Percentiles rank a stretch among this genome's conserved stretches.
These are phyloP conservation scores for Colletotrichum tamarilloi DNA, from an alignment of 2,329 filamentous ascomycete genomes.

Conservation along the genomic window DNA sequence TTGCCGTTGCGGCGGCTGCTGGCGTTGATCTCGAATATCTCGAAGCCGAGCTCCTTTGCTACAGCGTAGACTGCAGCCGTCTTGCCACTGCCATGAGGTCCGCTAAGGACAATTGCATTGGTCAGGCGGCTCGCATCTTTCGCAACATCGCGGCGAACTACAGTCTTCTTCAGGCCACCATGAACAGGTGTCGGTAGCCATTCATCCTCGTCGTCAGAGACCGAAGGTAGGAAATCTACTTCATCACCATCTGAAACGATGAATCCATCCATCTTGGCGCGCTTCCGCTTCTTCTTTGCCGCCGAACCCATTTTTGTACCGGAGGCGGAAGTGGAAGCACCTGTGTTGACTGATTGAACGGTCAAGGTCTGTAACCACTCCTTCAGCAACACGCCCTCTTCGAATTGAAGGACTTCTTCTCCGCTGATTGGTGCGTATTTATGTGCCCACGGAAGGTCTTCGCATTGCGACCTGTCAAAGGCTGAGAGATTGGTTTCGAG, in stretches of 20 bases:
- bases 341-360: conserved; percentile 80
- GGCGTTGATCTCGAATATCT: conserved; percentile 94
- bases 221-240: conserved; percentile 73
- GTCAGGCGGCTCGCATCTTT: conserved; percentile 63
- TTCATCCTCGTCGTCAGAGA: conserved; percentile 66
- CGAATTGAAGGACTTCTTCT: conserved; percentile 78
- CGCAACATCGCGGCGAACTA: conserved; percentile 59
- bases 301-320: conserved; percentile 41
- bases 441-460: conserved; percentile 78
- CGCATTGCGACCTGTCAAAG: conserved; percentile 83
- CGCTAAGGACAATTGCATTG: conserved; percentile 89
- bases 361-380: conserved; percentile 85
- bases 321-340: conserved; percentile 48
- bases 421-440: conserved; percentile 84
- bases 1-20: conserved; percentile 86
- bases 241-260: conserved; percentile 85
- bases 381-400: conserved; percentile 76
- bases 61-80: conserved; percentile 92
- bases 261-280: conserved; percentile 83
- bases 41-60: conserved; percentile 90
- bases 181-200: conserved; percentile 49
- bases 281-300: conserved; percentile 73
- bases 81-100: conserved; percentile 91
- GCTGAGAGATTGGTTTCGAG: conserved; percentile 75
- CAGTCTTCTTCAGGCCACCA: conserved; percentile 61